Evolutionary conservation across 169 alveolate genomes (phyloP), one percentile per base, ranked within the genome.

Genomic region (Plasmodium billcollinsi): DNA sequence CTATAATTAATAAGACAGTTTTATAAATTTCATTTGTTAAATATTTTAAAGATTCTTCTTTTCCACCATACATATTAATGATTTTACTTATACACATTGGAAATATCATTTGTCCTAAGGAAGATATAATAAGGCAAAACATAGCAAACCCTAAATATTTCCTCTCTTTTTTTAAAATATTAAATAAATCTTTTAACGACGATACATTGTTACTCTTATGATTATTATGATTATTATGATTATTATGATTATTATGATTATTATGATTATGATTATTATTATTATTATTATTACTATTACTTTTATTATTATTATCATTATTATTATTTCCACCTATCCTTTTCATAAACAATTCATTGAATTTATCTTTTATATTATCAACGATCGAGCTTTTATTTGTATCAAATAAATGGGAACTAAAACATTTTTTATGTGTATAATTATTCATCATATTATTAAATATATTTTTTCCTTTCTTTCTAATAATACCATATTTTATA

Each of bases 1-100:
- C 89, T 49, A 78, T 26, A 8, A 78, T 78, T 5, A 78, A 24
- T 29, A 78, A 65, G 4, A 66, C 61, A 43, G 89, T 78, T 78
- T 78, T 78, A 45, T 78, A 78, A 14, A 78, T 76, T 58, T 78
- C 89, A 52, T 66, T 50, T 71, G 67, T 65, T 49, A 78, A 56
- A 66, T 78, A 78, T 70, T 66, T 78, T 52, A 78, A 49, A 14
- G 89, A 66, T 66, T 78, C 89, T 45, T 78, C 89, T 56, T 78
- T 78, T 1, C 89, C 89, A 49, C 89, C 89, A 58, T 78, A 78
- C 76, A 78, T 65, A 24, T 78, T 78, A 49, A 78, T 78, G 50
- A 78, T 78, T 66, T 65, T 78, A 58, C 89, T 78, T 78, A 78
- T 78, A 66, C 76, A 78, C 89, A 78, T 78, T 69, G 89, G 89